These are phyloP conservation scores for Saccharomycopsis hybrid DNA, from an alignment of 1,139 yeast genomes.

Conservation along the genomic window DNA sequence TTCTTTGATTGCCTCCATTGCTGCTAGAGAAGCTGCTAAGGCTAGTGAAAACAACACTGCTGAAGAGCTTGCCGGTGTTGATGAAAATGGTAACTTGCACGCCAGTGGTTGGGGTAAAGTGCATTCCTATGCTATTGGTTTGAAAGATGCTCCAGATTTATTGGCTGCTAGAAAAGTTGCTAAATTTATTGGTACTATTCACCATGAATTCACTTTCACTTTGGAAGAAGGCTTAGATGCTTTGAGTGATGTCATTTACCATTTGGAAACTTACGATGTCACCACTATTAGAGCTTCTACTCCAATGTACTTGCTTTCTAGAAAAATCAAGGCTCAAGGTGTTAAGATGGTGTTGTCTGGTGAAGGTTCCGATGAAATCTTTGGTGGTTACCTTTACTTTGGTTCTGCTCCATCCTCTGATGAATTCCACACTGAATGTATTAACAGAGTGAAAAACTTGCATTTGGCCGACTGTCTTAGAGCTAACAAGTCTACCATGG, in stretches of 20 bases:
- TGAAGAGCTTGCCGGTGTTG: conserved; percentile 76
- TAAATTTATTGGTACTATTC: conserved; percentile 87
- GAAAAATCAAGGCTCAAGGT: conserved; percentile 98
- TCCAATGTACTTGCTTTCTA: conserved; percentile 92
- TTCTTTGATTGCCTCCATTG: conserved; percentile 91
- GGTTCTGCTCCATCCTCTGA: conserved; percentile 91
- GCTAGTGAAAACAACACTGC: conserved; percentile 52
- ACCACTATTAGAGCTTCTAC: conserved; percentile 98
- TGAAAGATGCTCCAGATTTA: conserved; percentile 97
- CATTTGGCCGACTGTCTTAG: conserved; percentile 96
- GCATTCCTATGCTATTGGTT: conserved; percentile 95
- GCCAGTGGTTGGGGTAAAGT: conserved; percentile 64
- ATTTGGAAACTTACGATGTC: conserved; percentile 95
- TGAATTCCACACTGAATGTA: conserved; percentile 94
- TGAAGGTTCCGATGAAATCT: conserved; percentile 98
- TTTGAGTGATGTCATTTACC: conserved; percentile 86
- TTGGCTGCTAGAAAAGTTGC: conserved; percentile 97
- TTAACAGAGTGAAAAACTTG: conserved; percentile 91
- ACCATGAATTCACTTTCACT: conserved; percentile 97
- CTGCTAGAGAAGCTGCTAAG: conserved; percentile 87
- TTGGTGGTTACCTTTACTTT: conserved; percentile 96
- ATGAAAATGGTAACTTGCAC: conserved; percentile 75
- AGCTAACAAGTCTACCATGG: conserved; percentile 99
- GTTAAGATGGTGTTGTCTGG: conserved; percentile 99
- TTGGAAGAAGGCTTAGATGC: conserved; percentile 96